Conservation (phyloP, 306 rosid genomes). For the Delonix regia region DNA sequence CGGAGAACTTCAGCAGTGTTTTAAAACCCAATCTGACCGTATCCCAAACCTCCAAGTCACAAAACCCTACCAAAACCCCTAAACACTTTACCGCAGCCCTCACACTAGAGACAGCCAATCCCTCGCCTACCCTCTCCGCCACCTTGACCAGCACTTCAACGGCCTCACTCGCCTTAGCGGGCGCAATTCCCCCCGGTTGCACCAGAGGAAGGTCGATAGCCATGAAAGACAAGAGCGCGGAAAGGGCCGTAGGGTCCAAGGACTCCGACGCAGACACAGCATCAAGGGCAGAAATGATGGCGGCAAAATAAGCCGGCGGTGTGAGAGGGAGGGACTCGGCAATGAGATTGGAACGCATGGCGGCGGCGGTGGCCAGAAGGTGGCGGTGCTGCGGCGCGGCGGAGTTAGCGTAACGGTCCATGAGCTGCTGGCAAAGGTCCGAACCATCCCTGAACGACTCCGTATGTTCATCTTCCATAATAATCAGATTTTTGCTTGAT, state of each 20-base stretch:
- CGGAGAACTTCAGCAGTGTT: slow-evolving; percentile 68
- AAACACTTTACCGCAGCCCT: slow-evolving; percentile 81
- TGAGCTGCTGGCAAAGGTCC: slow-evolving; percentile 84
- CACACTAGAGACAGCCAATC: slow-evolving; percentile 54
- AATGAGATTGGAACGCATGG: slow-evolving; percentile 69
- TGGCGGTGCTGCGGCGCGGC: slow-evolving; percentile 88
- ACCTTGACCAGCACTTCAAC: slow-evolving; percentile 46
- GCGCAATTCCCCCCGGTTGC: slow-evolving; percentile 43
- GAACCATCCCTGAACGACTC: slow-evolving; percentile 53
- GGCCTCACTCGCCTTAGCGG: slow-evolving; percentile 58
- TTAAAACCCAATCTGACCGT: slow-evolving; percentile 68
- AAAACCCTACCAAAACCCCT: slow-evolving; percentile 75
- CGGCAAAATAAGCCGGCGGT: slow-evolving; percentile 73
- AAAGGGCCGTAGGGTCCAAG: slow-evolving; percentile 59
- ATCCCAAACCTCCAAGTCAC: slow-evolving; percentile 83
- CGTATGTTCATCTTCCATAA: slow-evolving; percentile 60
- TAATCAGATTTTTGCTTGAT: not conserved
- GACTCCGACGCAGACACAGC: slow-evolving; percentile 38
- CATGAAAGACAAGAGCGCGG: slow-evolving; percentile 71
- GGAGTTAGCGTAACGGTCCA: slow-evolving; percentile 87
- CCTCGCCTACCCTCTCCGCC: slow-evolving; percentile 53
- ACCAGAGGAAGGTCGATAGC: slow-evolving; percentile 66
- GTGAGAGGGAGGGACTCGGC: slow-evolving; percentile 78
- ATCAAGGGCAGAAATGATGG: slow-evolving; percentile 63
- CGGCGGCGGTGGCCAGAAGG: slow-evolving; percentile 80